These are phyloP conservation scores for Fallopia convolvulus DNA, from an alignment of 148 eudicot genomes.

Conservation along the genomic window DNA sequence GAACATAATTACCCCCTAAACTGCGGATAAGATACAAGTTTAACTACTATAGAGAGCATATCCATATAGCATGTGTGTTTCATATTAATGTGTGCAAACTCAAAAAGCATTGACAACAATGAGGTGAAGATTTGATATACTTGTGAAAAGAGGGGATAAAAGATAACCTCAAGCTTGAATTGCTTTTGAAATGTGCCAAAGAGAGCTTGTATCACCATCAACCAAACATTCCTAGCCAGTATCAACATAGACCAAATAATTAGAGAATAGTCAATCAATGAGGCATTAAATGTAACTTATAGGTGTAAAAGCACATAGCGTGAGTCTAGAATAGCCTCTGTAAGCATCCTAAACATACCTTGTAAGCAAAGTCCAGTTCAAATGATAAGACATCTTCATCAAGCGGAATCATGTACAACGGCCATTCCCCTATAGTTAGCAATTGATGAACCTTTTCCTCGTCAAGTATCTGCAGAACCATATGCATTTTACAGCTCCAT, in stretches of 20 bases:
- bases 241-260: constrained; percentile 14
- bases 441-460: constrained; percentile 82
- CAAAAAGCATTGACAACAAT: not conserved
- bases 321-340: not conserved
- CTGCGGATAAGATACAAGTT: not conserved
- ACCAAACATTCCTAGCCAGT: constrained; percentile 63
- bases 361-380: constrained; percentile 77
- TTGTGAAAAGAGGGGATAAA: not conserved
- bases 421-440: constrained; percentile 84
- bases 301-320: not conserved
- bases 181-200: constrained; percentile 98
- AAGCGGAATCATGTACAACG: constrained; percentile 69
- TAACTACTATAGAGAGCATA: not conserved
- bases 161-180: constrained; percentile 89
- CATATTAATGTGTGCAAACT: not conserved
- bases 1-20: not conserved
- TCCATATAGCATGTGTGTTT: constrained; percentile 1
- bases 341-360: constrained; percentile 35
- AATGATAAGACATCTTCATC: constrained; percentile 95
- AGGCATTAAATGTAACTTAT: not conserved
- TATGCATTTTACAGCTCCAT: not conserved
- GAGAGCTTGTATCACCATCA: constrained; percentile 81
- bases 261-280: constrained; percentile 6
- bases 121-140: not conserved
- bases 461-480: constrained; percentile 59